A percentile compares a stretch with the other conserved stretches of the same genome.
These are phyloP conservation scores for Eutreptiella sp. DNA, from an alignment of 208 protist genomes.

Conservation along the genomic window DNA sequence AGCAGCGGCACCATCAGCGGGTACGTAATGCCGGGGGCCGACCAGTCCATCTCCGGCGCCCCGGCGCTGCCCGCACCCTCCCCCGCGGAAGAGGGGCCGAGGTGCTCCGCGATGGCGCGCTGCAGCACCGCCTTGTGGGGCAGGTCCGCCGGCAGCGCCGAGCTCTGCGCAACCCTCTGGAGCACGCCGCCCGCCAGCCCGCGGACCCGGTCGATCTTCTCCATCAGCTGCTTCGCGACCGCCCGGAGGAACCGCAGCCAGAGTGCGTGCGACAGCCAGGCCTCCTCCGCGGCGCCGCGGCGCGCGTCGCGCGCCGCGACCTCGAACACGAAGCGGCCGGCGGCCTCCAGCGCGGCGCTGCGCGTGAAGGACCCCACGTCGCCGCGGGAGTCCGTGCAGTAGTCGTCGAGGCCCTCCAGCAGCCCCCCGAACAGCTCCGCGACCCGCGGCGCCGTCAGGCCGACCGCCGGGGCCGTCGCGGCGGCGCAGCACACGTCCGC, in stretches of 20 bases:
- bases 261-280: conserved; percentile 12
- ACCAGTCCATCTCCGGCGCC: conserved; percentile 22
- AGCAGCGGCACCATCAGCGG: conserved; percentile 43
- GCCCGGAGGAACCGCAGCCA: conserved; percentile 37
- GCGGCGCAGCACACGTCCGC: conserved; percentile 22
- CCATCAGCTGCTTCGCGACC: conserved; percentile 66
- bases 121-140: conserved; percentile 33
- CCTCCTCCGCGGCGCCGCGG: no score
- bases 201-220: conserved; percentile 85
- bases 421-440: conserved; percentile 48
- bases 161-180: conserved; percentile 20
- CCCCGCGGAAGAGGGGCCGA: background rate
- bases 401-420: conserved; percentile 70
- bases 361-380: conserved; percentile 96
- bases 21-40: conserved; percentile 35
- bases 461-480: background rate
- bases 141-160: conserved; percentile 6
- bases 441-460: conserved; percentile 23
- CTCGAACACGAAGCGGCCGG: conserved; percentile 46
- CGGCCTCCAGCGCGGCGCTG: conserved; percentile 62
- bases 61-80: background rate
- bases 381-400: conserved; percentile 86
- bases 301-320: background rate
- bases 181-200: conserved; percentile 47
- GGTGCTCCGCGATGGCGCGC: background rate